These are phyloP conservation scores for Litsea cubeba DNA, from an alignment of 164 flowering plant species.

Conservation along the genomic window DNA sequence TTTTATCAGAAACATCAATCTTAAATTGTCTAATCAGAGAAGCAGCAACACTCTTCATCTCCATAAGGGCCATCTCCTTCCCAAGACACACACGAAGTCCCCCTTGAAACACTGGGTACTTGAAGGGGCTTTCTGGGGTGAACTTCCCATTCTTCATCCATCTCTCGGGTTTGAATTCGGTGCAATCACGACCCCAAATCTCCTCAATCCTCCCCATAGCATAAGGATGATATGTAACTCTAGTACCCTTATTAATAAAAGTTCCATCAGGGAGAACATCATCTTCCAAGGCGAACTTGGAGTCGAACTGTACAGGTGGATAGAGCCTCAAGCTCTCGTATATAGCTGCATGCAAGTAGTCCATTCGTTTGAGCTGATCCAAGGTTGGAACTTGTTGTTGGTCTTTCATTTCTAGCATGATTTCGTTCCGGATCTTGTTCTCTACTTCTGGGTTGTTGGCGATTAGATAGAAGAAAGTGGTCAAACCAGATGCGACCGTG, in stretches of 20 bases:
- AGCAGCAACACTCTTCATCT: constrained; percentile 46
- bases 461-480: constrained; percentile 53
- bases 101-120: constrained; percentile 73
- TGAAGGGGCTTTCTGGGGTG: constrained; percentile 36
- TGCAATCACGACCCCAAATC: constrained; percentile 66
- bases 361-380: constrained; percentile 38
- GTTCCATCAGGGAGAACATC: constrained; percentile 69
- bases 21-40: constrained; percentile 43
- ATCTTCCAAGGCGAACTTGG: constrained; percentile 46
- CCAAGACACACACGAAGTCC: constrained; percentile 67
- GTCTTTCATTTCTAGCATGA: constrained; percentile 20
- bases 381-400: constrained; percentile 16
- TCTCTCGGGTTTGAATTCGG: constrained; percentile 66
- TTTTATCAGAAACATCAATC: constrained; percentile 21
- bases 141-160: constrained; percentile 42
- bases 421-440: constrained; percentile 2
- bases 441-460: constrained; percentile 38
- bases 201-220: constrained; percentile 78
- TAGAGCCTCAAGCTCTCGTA: constrained; percentile 60
- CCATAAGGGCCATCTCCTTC: constrained; percentile 57
- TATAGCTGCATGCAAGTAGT: constrained; percentile 57
- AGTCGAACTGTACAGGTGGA: constrained; percentile 69
- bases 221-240: constrained; percentile 73
- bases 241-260: constrained; percentile 40
- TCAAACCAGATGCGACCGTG: constrained; percentile 58